A percentile compares a stretch with the other conserved stretches of the same genome.
These are phyloP conservation scores for Epichloe hybrida DNA, from an alignment of 2,329 filamentous ascomycete species.

Conservation along the genomic window DNA sequence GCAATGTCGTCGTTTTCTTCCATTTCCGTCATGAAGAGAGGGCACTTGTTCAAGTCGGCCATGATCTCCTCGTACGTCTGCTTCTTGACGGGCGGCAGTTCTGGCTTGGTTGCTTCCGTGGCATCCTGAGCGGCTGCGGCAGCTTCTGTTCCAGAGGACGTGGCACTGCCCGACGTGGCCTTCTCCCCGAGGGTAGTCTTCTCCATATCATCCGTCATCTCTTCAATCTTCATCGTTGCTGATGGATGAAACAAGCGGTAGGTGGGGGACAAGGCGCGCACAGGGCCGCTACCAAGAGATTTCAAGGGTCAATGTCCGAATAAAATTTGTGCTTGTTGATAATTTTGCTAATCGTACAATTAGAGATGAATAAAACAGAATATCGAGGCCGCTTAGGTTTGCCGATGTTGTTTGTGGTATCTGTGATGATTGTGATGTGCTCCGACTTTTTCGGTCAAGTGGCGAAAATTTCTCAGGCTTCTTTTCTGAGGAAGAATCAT, in stretches of 20 bases:
- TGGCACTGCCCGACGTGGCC: background rate
- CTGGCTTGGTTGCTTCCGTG: conserved; percentile 21
- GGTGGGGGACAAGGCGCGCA: background rate
- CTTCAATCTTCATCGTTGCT: conserved; percentile 25
- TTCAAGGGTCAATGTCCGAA: too few relatives aligned
- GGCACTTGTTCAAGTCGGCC: conserved; percentile 46
- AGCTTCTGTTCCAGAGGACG: background rate
- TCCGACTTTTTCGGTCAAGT: too few relatives aligned
- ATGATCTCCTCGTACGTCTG: conserved; percentile 43
- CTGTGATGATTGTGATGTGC: too few relatives aligned
- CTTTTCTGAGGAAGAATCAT: too few relatives aligned
- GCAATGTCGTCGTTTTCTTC: conserved; percentile 76
- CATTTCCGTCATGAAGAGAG: conserved; percentile 92
- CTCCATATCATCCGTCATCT: conserved; percentile 29
- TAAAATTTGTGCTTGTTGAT: too few relatives aligned
- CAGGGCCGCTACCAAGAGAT: background rate
- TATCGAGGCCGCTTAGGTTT: too few relatives aligned
- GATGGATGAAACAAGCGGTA: background rate
- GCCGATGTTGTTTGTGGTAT: too few relatives aligned
- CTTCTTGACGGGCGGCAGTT: conserved; percentile 31
- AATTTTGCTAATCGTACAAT: too few relatives aligned
- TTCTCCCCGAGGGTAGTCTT: conserved; percentile 15
- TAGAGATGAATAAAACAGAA: too few relatives aligned
- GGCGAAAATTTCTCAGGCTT: too few relatives aligned
- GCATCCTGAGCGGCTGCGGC: background rate